These are phyloP conservation scores for Haematococcus sp. DNA, from an alignment of 139 green algal species.

Conservation along the genomic window DNA sequence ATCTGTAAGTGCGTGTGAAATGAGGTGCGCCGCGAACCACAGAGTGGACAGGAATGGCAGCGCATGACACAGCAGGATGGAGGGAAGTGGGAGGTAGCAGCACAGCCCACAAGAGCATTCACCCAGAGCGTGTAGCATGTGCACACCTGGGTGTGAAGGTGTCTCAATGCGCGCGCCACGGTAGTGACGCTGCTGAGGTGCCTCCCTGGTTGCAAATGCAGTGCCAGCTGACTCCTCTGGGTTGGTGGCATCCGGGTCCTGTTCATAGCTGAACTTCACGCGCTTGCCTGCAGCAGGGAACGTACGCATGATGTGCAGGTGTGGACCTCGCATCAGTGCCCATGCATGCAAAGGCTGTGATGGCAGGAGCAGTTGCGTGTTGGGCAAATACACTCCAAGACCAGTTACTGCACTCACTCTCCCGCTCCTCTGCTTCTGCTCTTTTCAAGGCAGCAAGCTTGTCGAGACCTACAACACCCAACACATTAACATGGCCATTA, in stretches of 20 bases:
- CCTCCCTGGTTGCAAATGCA: slow-evolving; percentile 1
- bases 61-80: neutral
- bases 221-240: neutral
- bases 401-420: slow-evolving; percentile 30
- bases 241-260: neutral
- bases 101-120: neutral
- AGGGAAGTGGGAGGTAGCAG: neutral
- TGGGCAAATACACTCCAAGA: neutral
- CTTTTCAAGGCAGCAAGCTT: slow-evolving; percentile 63
- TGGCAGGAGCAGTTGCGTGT: neutral
- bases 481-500: too few relatives aligned
- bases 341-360: too few relatives aligned
- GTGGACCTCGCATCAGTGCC: too few relatives aligned
- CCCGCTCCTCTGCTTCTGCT: slow-evolving; percentile 44
- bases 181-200: slow-evolving; percentile 54
- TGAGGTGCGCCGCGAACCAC: too few relatives aligned
- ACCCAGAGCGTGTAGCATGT: slow-evolving; percentile 24
- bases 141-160: slow-evolving; percentile 69
- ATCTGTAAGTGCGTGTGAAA: neutral
- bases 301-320: neutral
- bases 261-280: slow-evolving; percentile 41
- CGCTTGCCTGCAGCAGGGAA: slow-evolving; percentile 31
- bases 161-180: slow-evolving; percentile 73
- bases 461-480: slow-evolving; percentile 55
- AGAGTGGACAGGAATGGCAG: neutral